phyloP scores from a whole-genome alignment of 345 rosid genomes.

The Citrus reticulata region DNA sequence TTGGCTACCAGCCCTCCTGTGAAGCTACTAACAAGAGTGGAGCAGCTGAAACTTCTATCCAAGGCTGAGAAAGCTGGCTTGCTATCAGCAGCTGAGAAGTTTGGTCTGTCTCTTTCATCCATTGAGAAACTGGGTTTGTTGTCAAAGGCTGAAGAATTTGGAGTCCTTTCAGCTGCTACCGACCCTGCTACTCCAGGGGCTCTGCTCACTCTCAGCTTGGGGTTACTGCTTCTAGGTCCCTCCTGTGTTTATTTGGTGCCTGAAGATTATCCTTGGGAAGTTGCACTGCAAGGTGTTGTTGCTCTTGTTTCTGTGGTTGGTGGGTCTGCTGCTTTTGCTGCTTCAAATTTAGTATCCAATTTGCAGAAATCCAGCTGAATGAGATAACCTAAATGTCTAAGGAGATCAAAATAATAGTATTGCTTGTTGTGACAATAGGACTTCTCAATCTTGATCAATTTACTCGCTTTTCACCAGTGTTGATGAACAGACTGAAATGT shows the following conservation, averaged over 20 bases:
- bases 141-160: conserved; percentile 86
- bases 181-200: conserved; percentile 75
- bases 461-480: not conserved
- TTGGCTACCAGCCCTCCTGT: conserved; percentile 33
- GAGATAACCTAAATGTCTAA: not conserved
- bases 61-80: conserved; percentile 92
- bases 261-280: conserved; percentile 72
- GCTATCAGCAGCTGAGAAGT: conserved; percentile 84
- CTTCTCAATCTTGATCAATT: not conserved
- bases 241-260: conserved; percentile 71
- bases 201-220: conserved; percentile 57
- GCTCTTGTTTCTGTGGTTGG: conserved; percentile 59
- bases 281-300: conserved; percentile 53
- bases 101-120: conserved; percentile 74
- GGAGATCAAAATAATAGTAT: not conserved
- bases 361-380: conserved; percentile 63
- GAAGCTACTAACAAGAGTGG: conserved; percentile 88
- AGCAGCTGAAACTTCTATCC: conserved; percentile 77
- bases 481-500: not conserved
- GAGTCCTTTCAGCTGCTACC: conserved; percentile 83
- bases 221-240: conserved; percentile 76
- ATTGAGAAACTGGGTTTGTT: conserved; percentile 93
- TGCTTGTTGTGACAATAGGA: not conserved
- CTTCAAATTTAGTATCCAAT: conserved; percentile 70
- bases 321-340: conserved; percentile 91